Evolutionary conservation across 371 early-diverging fungal species (phyloP).

Genomic region (Mortierella sp.): DNA sequence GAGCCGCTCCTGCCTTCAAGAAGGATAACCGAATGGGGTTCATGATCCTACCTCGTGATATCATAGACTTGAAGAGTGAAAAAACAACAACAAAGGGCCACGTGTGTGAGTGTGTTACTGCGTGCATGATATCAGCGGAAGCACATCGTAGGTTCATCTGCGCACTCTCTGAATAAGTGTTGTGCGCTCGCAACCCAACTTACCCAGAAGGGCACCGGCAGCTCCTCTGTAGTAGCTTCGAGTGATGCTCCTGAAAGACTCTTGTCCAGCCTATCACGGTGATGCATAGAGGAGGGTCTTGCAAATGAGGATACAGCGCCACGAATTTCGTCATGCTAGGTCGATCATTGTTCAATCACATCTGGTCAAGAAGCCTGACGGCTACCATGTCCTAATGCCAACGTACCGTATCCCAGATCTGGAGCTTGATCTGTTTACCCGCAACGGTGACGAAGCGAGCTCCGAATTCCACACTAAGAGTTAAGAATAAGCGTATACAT

Average conservation of each 20-base stretch:
- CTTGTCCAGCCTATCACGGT: slow-evolving; percentile 83
- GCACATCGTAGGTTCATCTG: no score
- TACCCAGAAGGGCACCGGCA: slow-evolving; percentile 89
- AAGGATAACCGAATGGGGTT: background rate
- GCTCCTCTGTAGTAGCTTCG: slow-evolving; percentile 98
- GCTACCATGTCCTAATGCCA: background rate
- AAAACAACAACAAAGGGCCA: slow-evolving; percentile 11
- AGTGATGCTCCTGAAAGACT: slow-evolving; percentile 95
- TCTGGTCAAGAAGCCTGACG: background rate
- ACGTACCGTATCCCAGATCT: slow-evolving; percentile 98
- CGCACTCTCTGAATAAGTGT: no score
- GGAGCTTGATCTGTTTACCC: slow-evolving; percentile 90
- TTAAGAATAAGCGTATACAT: background rate
- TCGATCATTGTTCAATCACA: background rate
- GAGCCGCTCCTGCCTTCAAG: background rate
- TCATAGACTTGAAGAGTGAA: slow-evolving; percentile 70
- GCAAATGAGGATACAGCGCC: no score
- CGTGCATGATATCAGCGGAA: background rate
- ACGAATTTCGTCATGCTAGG: no score
- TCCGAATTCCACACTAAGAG: slow-evolving; percentile 82
- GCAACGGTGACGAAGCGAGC: slow-evolving; percentile 82
- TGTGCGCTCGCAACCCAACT: slow-evolving; percentile 2
- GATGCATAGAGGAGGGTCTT: background rate
- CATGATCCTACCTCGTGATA: slow-evolving; percentile 69
- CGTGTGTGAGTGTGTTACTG: slow-evolving; percentile 18